Base-by-base conservation (phyloP, 306 rosid genomes). In the Ammopiptanthus mongolicus region DNA sequence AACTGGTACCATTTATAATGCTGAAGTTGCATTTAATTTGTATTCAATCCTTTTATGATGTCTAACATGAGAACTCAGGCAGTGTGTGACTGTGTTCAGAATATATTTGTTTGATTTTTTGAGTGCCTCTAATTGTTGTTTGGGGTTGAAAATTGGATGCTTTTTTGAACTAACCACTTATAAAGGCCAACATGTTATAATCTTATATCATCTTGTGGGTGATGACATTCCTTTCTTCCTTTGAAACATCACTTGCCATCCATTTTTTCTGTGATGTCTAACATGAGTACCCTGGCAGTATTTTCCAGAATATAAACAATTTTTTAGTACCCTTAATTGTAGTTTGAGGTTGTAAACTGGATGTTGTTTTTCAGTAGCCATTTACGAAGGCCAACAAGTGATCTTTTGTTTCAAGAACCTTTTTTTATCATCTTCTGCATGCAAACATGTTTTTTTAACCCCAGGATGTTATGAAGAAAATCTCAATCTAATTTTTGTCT, bases 401-500 rank as follows among this genome's bases (percentile, higher is more conserved):
- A 74, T 46, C 51, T 13, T 57, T 52, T 33, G 12, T 29, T 18
- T 80, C 53, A 39, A 66, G 52, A 55, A 31, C 29, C 5, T 53
- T 15, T 5, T 52, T 62, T 14, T 50, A 34, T 62, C 37, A 28
- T 55, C 17, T 56, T 51, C 48, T 17, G 33, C 36, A 33, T 21
- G 58, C 29, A 18, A 12, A 13, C 29, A 8, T 33, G 6, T 5
- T 78, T 25, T 67, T 41, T 31, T 63, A 5, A 42, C 44, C 41
- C 73, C 53, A 31, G 13, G 21, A 72, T 77, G 53, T 62, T 63
- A 21, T 79, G 50, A 67, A 65, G 65, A 65, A 71, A 34, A n/a
- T 57, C 37, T 15, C 6, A 4, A 11, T 17, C 65, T 39, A 22
- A 53, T 15, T 61, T 73, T 57, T 71, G 4, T 69, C 65, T 63